A percentile compares a stretch with the other conserved stretches of the same genome.
These are phyloP conservation scores for Fusarium papillatum DNA, from an alignment of 2,329 filamentous ascomycete genomes.

Conservation along the genomic window DNA sequence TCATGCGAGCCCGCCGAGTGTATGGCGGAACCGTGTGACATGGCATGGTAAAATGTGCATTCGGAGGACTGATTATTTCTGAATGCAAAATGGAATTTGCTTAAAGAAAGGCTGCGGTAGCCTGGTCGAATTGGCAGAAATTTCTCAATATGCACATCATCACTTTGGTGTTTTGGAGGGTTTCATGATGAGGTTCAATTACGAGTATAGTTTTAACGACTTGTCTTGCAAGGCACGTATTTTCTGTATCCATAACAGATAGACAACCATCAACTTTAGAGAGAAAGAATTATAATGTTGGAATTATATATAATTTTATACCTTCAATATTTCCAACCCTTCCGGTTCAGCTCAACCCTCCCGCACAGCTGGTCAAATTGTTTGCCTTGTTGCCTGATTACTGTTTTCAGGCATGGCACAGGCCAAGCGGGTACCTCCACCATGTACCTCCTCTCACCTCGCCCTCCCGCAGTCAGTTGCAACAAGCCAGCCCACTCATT, in stretches of 20 bases:
- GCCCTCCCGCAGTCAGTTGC: conserved; percentile 23
- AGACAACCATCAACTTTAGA: background rate
- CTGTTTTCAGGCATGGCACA: conserved; percentile 44
- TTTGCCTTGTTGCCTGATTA: conserved; percentile 51
- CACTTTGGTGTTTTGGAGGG: conserved; percentile 17
- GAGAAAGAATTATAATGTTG: background rate
- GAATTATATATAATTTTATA: background rate
- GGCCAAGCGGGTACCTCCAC: conserved; percentile 43
- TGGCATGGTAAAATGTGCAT: background rate
- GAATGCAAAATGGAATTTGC: background rate
- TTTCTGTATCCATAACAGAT: background rate
- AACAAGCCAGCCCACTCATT: conserved; percentile 34
- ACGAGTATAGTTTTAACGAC: background rate
- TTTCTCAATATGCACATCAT: background rate
- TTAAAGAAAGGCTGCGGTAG: background rate
- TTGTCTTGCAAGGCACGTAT: background rate
- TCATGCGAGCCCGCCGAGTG: conserved; percentile 14
- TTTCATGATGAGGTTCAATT: conserved; percentile 25
- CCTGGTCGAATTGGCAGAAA: background rate
- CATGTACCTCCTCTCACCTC: conserved; percentile 39
- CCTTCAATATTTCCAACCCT: background rate
- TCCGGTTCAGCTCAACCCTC: background rate
- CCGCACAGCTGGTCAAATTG: background rate
- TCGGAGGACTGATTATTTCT: background rate
- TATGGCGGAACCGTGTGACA: background rate